These are phyloP conservation scores for Rosa chinensis DNA, from an alignment of 306 rosid species.

Conservation along the genomic window DNA sequence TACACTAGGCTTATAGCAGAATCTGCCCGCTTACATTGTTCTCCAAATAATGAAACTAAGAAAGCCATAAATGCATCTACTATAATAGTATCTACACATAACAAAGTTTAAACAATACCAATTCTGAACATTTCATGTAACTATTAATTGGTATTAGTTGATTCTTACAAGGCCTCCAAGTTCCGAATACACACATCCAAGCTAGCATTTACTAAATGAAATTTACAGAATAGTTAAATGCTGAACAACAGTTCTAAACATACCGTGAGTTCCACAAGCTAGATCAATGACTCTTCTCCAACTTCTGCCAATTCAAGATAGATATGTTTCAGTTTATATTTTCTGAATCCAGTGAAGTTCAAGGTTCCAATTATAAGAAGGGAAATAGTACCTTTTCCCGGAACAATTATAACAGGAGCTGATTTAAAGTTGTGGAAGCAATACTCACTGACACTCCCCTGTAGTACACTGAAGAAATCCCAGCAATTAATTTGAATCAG, in stretches of 20 bases:
- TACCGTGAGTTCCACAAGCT: constrained; percentile 23
- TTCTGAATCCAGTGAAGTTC: neutral
- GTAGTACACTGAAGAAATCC: constrained; percentile 60
- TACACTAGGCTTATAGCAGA: neutral
- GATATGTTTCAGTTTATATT: constrained; percentile 3
- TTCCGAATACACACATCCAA: neutral
- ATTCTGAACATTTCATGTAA: neutral
- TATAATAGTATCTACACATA: neutral
- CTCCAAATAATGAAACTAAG: neutral
- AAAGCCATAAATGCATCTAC: neutral
- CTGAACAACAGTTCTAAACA: constrained; percentile 7
- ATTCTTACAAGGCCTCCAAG: neutral
- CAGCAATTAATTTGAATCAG: constrained; percentile 8
- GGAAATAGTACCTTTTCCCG: constrained; percentile 56
- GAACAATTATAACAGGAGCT: constrained; percentile 82
- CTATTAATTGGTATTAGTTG: neutral
- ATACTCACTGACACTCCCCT: constrained; percentile 85
- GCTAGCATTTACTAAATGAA: neutral
- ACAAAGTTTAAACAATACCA: neutral
- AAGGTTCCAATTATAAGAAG: neutral
- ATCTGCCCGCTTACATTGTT: neutral
- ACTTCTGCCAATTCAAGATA: constrained; percentile 47
- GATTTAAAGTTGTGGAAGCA: constrained; percentile 79
- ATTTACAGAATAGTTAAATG: constrained; percentile 1
- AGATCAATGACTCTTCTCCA: constrained; percentile 63